Percentiles rank a stretch among this genome's conserved stretches.
These are phyloP conservation scores for Acanthamoeba healyi DNA, from an alignment of 208 protist genomes.

Conservation along the genomic window DNA sequence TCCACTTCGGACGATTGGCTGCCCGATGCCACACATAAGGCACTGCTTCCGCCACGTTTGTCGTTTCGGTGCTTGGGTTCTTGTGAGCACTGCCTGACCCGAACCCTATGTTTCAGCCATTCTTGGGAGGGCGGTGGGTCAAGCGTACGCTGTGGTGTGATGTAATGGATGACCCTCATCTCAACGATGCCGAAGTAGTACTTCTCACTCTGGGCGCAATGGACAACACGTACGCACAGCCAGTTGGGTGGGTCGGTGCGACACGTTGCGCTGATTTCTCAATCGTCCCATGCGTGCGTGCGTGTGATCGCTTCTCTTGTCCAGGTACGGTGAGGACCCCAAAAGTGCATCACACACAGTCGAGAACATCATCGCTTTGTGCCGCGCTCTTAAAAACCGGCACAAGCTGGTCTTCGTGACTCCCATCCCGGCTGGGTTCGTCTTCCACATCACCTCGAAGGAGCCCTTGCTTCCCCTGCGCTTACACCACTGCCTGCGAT, in stretches of 20 bases:
- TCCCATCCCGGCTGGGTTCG: slow-evolving; percentile 4
- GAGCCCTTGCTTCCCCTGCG: neutral
- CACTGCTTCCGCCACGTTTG: neutral
- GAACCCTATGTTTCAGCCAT: neutral
- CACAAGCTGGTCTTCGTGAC: neutral
- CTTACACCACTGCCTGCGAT: neutral
- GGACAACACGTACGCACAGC: neutral
- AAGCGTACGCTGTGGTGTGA: slow-evolving; percentile 6
- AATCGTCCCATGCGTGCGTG: neutral
- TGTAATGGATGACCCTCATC: neutral
- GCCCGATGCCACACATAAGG: slow-evolving; percentile 3
- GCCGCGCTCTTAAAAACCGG: neutral
- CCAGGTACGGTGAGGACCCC: neutral
- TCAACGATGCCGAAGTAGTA: slow-evolving; percentile 8
- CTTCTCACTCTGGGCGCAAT: neutral
- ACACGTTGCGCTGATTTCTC: too few relatives aligned
- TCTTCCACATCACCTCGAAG: neutral
- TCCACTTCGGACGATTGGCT: neutral
- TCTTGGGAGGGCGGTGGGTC: neutral
- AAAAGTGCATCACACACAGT: neutral
- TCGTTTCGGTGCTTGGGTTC: neutral
- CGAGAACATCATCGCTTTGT: neutral
- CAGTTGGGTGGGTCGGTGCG: neutral
- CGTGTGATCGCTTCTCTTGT: neutral
- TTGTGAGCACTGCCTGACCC: too few relatives aligned